Conservation (phyloP, 176 grass and related monocot genomes). For the Zoysia japonica region DNA sequence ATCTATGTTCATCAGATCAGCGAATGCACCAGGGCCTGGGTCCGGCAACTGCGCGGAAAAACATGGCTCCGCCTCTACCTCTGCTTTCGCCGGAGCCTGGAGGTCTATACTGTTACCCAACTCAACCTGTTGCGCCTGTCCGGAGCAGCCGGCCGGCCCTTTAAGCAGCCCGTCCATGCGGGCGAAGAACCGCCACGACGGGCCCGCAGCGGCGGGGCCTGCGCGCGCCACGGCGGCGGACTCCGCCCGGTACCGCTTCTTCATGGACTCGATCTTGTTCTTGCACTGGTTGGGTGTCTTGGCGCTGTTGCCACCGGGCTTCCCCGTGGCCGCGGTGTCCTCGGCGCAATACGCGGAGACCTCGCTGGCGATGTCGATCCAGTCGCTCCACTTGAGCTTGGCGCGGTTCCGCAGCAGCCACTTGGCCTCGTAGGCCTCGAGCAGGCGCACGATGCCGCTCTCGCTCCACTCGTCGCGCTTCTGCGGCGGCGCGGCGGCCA, state of each 20-base stretch:
- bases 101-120: slow-evolving; percentile 18
- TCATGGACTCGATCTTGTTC: slow-evolving; percentile 99
- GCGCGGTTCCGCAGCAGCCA: slow-evolving; percentile 89
- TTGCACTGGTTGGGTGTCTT: slow-evolving; percentile 96
- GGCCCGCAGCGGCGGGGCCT: slow-evolving; percentile 21
- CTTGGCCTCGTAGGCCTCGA: slow-evolving; percentile 88
- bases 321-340: slow-evolving; percentile 12
- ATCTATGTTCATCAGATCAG: slow-evolving; percentile 38
- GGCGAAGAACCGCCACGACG: slow-evolving; percentile 77
- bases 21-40: slow-evolving; percentile 18
- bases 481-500: slow-evolving; percentile 39
- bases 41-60: slow-evolving; percentile 38
- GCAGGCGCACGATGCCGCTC: slow-evolving; percentile 62
- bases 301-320: slow-evolving; percentile 39
- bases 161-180: slow-evolving; percentile 85
- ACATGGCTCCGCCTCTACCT: slow-evolving; percentile 48
- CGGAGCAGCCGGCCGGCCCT: slow-evolving; percentile 24
- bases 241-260: slow-evolving; percentile 91
- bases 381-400: slow-evolving; percentile 96
- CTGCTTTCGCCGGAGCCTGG: slow-evolving; percentile 43
- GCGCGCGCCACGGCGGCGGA: slow-evolving; percentile 44
- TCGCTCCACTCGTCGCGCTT: slow-evolving; percentile 98
- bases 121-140: slow-evolving; percentile 26
- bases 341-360: slow-evolving; percentile 63
- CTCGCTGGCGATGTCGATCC: slow-evolving; percentile 77